Evolutionary conservation across 2,329 filamentous ascomycete species (phyloP).

Genomic region (Rutstroemia sydowiana): DNA sequence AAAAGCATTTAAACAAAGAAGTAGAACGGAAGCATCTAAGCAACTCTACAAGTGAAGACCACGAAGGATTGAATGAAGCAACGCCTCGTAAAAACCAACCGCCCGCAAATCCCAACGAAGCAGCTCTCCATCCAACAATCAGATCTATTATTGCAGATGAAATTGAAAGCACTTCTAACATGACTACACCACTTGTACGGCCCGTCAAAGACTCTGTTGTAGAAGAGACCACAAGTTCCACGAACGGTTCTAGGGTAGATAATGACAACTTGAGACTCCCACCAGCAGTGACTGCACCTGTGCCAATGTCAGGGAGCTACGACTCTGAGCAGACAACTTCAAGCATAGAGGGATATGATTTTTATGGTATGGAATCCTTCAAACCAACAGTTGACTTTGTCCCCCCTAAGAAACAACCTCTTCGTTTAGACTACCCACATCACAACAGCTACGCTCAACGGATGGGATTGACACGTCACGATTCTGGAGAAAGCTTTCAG

Average conservation of each 20-base stretch:
- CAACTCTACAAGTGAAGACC: conserved; percentile 16
- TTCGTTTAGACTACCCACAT: conserved; percentile 30
- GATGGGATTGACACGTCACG: conserved; percentile 37
- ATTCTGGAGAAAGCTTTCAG: conserved; percentile 53
- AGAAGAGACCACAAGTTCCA: conserved; percentile 19
- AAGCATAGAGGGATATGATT: conserved; percentile 52
- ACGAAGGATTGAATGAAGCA: conserved; percentile 15
- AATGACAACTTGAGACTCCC: conserved; percentile 25
- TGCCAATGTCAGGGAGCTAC: conserved; percentile 18
- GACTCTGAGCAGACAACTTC: conserved; percentile 16
- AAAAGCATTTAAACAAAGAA: neutral
- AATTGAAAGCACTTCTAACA: conserved; percentile 55
- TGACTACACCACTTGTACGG: conserved; percentile 50
- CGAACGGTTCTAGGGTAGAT: conserved; percentile 28
- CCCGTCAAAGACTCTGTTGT: conserved; percentile 35
- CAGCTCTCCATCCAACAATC: conserved; percentile 14
- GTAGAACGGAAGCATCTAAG: conserved; percentile 23
- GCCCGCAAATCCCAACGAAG: conserved; percentile 11
- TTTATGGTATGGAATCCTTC: conserved; percentile 53
- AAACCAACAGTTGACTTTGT: conserved; percentile 47
- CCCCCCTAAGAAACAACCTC: conserved; percentile 34
- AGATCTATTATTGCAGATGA: conserved; percentile 32
- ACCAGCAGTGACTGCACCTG: conserved; percentile 21
- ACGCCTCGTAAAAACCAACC: conserved; percentile 21
- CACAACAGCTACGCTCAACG: conserved; percentile 13